These are phyloP conservation scores for Saxophila tyrrhenica DNA, from an alignment of 495 filamentous ascomycete genomes.

Conservation along the genomic window DNA sequence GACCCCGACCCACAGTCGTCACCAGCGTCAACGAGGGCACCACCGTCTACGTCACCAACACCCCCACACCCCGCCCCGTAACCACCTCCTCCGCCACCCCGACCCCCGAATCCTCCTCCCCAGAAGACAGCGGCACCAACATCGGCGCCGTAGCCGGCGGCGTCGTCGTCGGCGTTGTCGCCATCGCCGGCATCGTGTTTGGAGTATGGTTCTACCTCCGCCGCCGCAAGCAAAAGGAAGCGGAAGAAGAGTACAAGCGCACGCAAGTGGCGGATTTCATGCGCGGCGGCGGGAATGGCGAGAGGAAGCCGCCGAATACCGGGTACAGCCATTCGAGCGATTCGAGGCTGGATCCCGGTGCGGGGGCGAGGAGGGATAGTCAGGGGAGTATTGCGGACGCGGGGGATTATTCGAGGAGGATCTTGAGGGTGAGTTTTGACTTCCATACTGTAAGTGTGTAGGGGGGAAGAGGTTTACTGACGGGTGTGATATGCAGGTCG, in stretches of 20 bases:
- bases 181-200: slow-evolving; percentile 48
- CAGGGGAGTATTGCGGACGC: slow-evolving; percentile 97
- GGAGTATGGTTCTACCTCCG: slow-evolving; percentile 68
- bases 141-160: slow-evolving; percentile 77
- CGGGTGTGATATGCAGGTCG: background rate
- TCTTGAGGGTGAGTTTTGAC: slow-evolving; percentile 63
- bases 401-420: slow-evolving; percentile 90
- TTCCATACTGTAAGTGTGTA: background rate
- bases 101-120: slow-evolving; percentile 7
- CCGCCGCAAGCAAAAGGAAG: slow-evolving; percentile 55
- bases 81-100: background rate
- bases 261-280: slow-evolving; percentile 61
- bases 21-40: slow-evolving; percentile 15
- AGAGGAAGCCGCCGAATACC: slow-evolving; percentile 44
- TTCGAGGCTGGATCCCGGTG: slow-evolving; percentile 74
- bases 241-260: slow-evolving; percentile 70
- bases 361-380: slow-evolving; percentile 73
- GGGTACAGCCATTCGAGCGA: slow-evolving; percentile 56
- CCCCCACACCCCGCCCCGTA: background rate
- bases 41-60: slow-evolving; percentile 10
- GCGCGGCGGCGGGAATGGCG: slow-evolving; percentile 31
- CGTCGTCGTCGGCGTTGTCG: slow-evolving; percentile 76
- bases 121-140: slow-evolving; percentile 36
- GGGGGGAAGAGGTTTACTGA: background rate
- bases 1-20: slow-evolving; percentile 11